Percentiles rank a stretch among this genome's conserved stretches.
Conservation (phyloP, 371 early-diverging fungal genomes). For the Mucor irregularis region DNA sequence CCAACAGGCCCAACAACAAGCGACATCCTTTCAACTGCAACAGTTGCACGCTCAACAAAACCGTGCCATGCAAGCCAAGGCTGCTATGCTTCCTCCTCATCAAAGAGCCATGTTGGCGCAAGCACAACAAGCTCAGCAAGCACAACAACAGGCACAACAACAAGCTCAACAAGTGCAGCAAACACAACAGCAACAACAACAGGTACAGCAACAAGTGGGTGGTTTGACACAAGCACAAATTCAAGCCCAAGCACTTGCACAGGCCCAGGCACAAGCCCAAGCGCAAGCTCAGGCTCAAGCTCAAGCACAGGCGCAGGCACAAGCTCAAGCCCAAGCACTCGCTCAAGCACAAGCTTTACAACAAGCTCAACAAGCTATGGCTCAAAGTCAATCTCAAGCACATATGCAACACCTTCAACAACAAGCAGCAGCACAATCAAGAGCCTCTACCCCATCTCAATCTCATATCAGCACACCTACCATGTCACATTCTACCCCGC, state of each 20-base stretch:
- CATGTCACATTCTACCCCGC: conserved; percentile 20
- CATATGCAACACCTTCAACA: conserved; percentile 30
- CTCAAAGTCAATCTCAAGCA: conserved; percentile 19
- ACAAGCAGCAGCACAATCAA: conserved; percentile 35
- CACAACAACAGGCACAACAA: conserved; percentile 11
- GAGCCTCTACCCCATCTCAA: conserved; percentile 44
- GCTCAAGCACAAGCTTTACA: conserved; percentile 20
- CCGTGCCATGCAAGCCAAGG: conserved; percentile 35
- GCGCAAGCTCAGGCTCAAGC: conserved; percentile 31
- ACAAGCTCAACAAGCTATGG: conserved; percentile 21
- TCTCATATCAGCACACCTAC: conserved; percentile 36
- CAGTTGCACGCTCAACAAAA: conserved; percentile 43
- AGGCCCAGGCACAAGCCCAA: conserved; percentile 25
- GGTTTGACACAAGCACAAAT: conserved; percentile 8
- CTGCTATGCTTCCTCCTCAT: conserved; percentile 28
- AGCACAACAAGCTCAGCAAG: conserved; percentile 16
- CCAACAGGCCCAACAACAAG: conserved; percentile 21
- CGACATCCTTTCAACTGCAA: conserved; percentile 35
- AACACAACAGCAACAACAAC: conserved; percentile 6
- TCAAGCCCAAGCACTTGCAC: conserved; percentile 30
- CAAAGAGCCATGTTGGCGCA: conserved; percentile 23
- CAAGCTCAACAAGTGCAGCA: conserved; percentile 27
- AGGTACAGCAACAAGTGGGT: conserved; percentile 1
- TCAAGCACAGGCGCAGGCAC: conserved; percentile 30
- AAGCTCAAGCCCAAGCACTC: conserved; percentile 21